Percentiles rank a stretch among this genome's conserved stretches.
These are phyloP conservation scores for Fusarium pseudograminearum DNA, from an alignment of 2,329 filamentous ascomycete species.

Conservation along the genomic window DNA sequence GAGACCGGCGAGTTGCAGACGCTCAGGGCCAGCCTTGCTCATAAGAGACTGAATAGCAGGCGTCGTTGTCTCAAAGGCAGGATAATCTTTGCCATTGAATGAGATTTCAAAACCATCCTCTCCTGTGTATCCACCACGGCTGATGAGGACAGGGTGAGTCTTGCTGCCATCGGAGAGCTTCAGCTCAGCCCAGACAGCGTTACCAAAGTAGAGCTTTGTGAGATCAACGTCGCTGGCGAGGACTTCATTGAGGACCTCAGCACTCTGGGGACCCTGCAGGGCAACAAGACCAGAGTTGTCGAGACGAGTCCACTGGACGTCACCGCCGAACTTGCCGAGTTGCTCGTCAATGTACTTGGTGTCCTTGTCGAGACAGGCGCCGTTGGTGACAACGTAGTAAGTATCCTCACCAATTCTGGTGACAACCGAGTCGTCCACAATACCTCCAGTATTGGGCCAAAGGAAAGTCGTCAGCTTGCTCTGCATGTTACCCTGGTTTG, in stretches of 20 bases:
- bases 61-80: slow-evolving; percentile 57
- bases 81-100: slow-evolving; percentile 65
- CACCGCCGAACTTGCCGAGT: slow-evolving; percentile 68
- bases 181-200: slow-evolving; percentile 74
- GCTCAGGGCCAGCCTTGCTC: slow-evolving; percentile 68
- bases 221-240: slow-evolving; percentile 70
- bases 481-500: slow-evolving; percentile 71
- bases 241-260: slow-evolving; percentile 73
- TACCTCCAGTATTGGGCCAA: slow-evolving; percentile 83
- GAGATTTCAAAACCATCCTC: slow-evolving; percentile 99
- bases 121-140: slow-evolving; percentile 93
- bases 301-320: slow-evolving; percentile 75
- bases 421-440: slow-evolving; percentile 94
- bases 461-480: slow-evolving; percentile 89
- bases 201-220: slow-evolving; percentile 83
- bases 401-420: slow-evolving; percentile 78
- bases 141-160: slow-evolving; percentile 70
- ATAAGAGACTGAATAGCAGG: slow-evolving; percentile 77
- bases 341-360: slow-evolving; percentile 79
- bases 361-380: slow-evolving; percentile 91
- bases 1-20: slow-evolving; percentile 83
- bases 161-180: slow-evolving; percentile 65
- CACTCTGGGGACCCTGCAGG: slow-evolving; percentile 86
- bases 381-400: slow-evolving; percentile 97
- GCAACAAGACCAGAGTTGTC: slow-evolving; percentile 84